A percentile compares a stretch with the other conserved stretches of the same genome.
These are phyloP conservation scores for Tremella yokohamensis DNA, from an alignment of 768 basidiomycete species.

Conservation along the genomic window DNA sequence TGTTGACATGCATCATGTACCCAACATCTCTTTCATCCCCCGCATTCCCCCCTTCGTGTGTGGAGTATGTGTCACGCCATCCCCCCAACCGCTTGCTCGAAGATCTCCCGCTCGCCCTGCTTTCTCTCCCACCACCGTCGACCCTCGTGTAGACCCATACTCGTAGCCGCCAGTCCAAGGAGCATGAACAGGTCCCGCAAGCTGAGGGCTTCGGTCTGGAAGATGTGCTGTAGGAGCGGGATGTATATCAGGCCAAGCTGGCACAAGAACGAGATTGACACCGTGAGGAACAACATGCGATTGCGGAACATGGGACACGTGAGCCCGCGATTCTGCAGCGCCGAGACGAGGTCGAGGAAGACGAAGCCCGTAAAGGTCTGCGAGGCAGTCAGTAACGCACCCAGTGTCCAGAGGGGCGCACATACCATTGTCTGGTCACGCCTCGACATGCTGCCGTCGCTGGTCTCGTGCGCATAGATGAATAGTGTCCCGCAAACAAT, in stretches of 20 bases:
- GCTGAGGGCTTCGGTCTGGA: slow-evolving; percentile 83
- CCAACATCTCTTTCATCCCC: too few relatives aligned
- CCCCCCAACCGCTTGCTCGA: slow-evolving; percentile 15
- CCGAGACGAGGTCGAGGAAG: slow-evolving; percentile 92
- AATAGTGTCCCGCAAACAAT: slow-evolving; percentile 86
- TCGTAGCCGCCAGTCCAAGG: slow-evolving; percentile 63
- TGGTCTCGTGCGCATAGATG: slow-evolving; percentile 75
- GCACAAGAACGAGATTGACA: slow-evolving; percentile 76
- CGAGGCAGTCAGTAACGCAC: not conserved
- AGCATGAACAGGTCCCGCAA: slow-evolving; percentile 67
- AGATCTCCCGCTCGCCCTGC: slow-evolving; percentile 43
- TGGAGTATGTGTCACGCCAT: slow-evolving; percentile 7
- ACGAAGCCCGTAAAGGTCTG: slow-evolving; percentile 97
- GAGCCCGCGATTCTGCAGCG: slow-evolving; percentile 87
- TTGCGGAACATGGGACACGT: slow-evolving; percentile 73
- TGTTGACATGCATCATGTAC: too few relatives aligned
- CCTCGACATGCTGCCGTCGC: slow-evolving; percentile 75
- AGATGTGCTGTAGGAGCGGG: slow-evolving; percentile 82
- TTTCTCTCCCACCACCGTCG: slow-evolving; percentile 72
- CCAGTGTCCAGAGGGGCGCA: slow-evolving; percentile 14
- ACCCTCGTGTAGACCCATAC: slow-evolving; percentile 70
- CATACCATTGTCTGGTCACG: slow-evolving; percentile 95
- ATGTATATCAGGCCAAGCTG: slow-evolving; percentile 85
- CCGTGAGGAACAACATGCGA: slow-evolving; percentile 82
- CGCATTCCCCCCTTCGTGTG: too few relatives aligned